These are phyloP conservation scores for Rutstroemia sp. DNA, from an alignment of 2,329 filamentous ascomycete genomes.

Conservation along the genomic window DNA sequence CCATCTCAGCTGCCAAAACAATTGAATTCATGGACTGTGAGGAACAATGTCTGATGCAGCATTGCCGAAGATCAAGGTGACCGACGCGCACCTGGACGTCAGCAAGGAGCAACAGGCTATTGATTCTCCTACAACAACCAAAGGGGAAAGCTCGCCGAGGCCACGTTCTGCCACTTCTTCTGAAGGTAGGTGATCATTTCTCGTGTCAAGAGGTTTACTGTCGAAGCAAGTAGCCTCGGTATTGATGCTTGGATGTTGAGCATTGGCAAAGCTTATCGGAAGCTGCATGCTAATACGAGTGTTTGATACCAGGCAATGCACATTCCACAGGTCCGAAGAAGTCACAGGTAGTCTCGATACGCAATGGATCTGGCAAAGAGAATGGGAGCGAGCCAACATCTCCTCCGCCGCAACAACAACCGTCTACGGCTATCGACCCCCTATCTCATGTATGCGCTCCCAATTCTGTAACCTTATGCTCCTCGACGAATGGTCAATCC, in stretches of 20 bases:
- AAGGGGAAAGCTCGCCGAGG: conserved; percentile 21
- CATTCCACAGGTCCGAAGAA: conserved; percentile 22
- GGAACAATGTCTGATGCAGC: conserved; percentile 25
- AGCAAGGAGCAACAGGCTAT: conserved; percentile 15
- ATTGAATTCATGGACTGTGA: conserved; percentile 19
- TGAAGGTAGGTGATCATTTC: conserved; percentile 21
- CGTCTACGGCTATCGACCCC: conserved; percentile 50
- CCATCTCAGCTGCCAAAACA: neutral
- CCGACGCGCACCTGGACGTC: conserved; percentile 19
- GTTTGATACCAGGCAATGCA: conserved; percentile 17
- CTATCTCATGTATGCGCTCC: conserved; percentile 53
- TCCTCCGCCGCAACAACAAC: conserved; percentile 4
- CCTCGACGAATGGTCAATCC: neutral
- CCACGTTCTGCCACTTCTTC: conserved; percentile 27
- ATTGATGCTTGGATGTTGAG: neutral
- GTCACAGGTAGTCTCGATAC: conserved; percentile 21
- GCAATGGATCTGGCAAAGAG: conserved; percentile 20
- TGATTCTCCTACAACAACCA: conserved; percentile 24
- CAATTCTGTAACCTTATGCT: neutral
- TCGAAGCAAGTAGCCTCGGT: neutral
- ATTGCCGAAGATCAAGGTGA: conserved; percentile 28
- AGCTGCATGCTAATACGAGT: conserved; percentile 1
- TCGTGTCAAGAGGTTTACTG: neutral
- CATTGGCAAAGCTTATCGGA: neutral
- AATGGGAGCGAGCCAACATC: conserved; percentile 17